Evolutionary conservation across 2,329 filamentous ascomycete species (phyloP).

Genomic region (Tolypocladium nubicola): DNA sequence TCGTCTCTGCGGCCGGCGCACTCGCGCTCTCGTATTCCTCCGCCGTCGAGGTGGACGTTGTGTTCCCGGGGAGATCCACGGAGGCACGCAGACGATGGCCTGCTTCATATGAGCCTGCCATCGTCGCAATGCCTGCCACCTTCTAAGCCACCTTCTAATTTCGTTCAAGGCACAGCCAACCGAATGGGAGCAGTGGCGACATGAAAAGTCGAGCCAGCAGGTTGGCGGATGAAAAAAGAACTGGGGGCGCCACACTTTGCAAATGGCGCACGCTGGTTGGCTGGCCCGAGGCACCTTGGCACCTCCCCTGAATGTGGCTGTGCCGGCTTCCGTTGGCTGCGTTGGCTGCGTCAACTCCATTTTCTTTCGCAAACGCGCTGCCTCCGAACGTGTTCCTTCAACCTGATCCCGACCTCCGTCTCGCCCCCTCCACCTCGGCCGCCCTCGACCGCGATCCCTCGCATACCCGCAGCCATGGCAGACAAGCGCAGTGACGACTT

Average conservation of each 20-base stretch:
- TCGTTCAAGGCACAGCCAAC: no score
- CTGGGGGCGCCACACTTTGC: background rate
- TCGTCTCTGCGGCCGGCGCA: no score
- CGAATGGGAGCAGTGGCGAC: background rate
- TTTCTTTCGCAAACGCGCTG: slow-evolving; percentile 15
- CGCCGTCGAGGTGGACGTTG: no score
- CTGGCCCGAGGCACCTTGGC: background rate
- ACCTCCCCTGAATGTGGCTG: background rate
- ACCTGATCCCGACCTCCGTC: background rate
- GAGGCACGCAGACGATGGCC: no score
- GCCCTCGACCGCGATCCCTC: background rate
- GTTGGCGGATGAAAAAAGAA: background rate
- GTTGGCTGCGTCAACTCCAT: background rate
- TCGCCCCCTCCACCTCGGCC: background rate
- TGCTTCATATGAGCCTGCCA: no score
- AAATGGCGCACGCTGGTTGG: background rate
- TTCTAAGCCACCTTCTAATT: no score
- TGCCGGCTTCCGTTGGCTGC: background rate
- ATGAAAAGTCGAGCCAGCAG: background rate
- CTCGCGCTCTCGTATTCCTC: no score
- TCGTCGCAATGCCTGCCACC: no score
- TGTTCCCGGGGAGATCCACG: no score
- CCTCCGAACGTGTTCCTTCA: background rate
- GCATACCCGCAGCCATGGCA: slow-evolving; percentile 43
- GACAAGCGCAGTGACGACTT: slow-evolving; percentile 87